Evolutionary conservation across 1,284 basidiomycete genomes (phyloP), one percentile per base, ranked within the genome.

Genomic region (Lignosus rhinocerotis): DNA sequence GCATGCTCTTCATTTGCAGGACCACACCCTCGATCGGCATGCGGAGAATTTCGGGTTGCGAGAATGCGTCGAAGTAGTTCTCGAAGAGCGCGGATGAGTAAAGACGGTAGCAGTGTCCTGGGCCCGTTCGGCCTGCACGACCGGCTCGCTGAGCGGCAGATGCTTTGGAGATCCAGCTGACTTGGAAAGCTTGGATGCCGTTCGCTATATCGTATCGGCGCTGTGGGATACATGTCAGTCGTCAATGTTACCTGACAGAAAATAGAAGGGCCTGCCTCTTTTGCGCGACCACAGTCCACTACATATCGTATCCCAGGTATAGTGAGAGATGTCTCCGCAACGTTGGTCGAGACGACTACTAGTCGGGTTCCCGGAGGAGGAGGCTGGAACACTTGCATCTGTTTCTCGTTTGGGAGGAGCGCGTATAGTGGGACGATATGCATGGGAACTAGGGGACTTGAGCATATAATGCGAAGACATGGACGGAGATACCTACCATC

Each of bases 1-100:
- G 94, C 96, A 99, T 98, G 71, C 88, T 90, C 80, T 99, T 99
- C 97, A 99, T 99, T 75, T 98, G 94, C 36, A 99, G 80, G 11
- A 99, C 94, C 25, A 99, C 87, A 0, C 96, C 96, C 68, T 99
- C 97, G 67, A 99, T 96, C 0, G 97, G 96, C 78, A 94, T 96
- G 31, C 96, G 89, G 45, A 96, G 80, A 61, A 99, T 97, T 73
- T 99, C 97, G 2, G 97, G 96, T 59, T 87, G 78, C 0, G 93
- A 84, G 73, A 97, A 97, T 58, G 87, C 76, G 31, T 90, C 86
- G 70, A 99, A 97, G 74, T 96, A 88, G 68, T 96, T 88, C 71
- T 99, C 97, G 72, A 84, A 99, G 9, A 99, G 77, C 0, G 88
- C 85, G 59, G 83, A 84, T 10, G 81, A 85, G 72, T 90, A 92